These are phyloP conservation scores for Ophiostoma sp. DNA, from an alignment of 2,329 filamentous ascomycete genomes.

Conservation along the genomic window DNA sequence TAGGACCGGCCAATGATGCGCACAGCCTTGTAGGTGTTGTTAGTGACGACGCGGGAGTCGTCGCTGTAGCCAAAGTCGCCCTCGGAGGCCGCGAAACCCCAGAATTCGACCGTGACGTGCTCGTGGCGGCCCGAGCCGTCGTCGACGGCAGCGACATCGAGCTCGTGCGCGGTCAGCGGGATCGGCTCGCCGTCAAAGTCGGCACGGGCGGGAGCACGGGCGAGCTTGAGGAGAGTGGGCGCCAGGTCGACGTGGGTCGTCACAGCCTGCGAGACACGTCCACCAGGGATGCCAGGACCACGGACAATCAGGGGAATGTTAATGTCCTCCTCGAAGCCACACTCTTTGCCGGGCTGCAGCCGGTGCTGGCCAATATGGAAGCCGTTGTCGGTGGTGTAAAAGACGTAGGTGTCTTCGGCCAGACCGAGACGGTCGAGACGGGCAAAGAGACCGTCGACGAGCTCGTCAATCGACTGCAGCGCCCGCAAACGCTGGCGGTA, in stretches of 20 bases:
- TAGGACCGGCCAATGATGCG: constrained; percentile 57
- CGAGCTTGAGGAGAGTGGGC: constrained; percentile 55
- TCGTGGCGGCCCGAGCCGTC: constrained; percentile 43
- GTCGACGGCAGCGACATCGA: constrained; percentile 30
- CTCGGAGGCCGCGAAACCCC: constrained; percentile 48
- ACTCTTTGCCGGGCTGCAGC: constrained; percentile 58
- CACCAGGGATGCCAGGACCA: constrained; percentile 54
- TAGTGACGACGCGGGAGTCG: constrained; percentile 32
- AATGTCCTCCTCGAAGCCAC: constrained; percentile 59
- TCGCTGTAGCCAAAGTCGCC: constrained; percentile 35
- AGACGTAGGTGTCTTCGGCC: constrained; percentile 60
- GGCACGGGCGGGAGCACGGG: constrained; percentile 40
- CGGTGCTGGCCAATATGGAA: constrained; percentile 62
- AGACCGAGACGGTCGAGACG: constrained; percentile 53
- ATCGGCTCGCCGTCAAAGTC: constrained; percentile 60
- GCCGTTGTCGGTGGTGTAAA: constrained; percentile 61
- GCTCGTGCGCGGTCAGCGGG: constrained; percentile 39
- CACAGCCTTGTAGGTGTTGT: constrained; percentile 63
- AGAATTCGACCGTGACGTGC: constrained; percentile 60
- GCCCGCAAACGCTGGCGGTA: constrained; percentile 53
- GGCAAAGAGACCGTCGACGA: constrained; percentile 49
- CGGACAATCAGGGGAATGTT: constrained; percentile 60
- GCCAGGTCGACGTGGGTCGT: constrained; percentile 64
- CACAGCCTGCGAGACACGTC: constrained; percentile 46
- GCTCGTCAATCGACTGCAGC: constrained; percentile 57